These are phyloP conservation scores for Blastobotrys americana DNA, from an alignment of 805 yeast species.

Conservation along the genomic window DNA sequence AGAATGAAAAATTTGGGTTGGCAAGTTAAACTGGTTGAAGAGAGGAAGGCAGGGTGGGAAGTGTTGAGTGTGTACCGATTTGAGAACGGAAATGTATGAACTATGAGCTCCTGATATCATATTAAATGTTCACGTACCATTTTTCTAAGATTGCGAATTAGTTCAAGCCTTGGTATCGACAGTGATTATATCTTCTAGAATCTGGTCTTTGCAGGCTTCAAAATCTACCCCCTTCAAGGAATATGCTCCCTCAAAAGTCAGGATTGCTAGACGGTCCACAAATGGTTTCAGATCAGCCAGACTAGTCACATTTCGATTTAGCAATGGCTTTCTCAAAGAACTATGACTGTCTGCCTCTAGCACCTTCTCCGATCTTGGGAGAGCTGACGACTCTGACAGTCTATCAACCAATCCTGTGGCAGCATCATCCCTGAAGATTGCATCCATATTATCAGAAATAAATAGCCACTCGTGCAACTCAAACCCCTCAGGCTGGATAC, in stretches of 20 bases:
- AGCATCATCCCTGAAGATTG: constrained; percentile 38
- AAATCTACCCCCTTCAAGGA: constrained; percentile 40
- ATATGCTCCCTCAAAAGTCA: constrained; percentile 60
- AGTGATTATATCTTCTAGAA: constrained; percentile 48
- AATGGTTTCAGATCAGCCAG: constrained; percentile 50
- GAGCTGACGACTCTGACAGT: constrained; percentile 25
- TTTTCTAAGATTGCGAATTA: no score
- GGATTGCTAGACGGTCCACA: constrained; percentile 57
- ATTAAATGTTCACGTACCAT: no score
- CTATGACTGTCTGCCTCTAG: neutral
- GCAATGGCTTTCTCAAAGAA: constrained; percentile 24
- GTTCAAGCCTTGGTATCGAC: no score
- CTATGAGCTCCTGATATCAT: no score
- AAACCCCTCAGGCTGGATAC: constrained; percentile 69
- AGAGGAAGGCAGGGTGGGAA: constrained; percentile 94
- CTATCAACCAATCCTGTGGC: constrained; percentile 42
- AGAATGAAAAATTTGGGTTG: constrained; percentile 47
- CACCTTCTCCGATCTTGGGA: constrained; percentile 17
- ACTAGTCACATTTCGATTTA: constrained; percentile 30
- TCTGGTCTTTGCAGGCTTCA: constrained; percentile 47
- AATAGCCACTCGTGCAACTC: constrained; percentile 80
- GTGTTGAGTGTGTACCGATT: constrained; percentile 71
- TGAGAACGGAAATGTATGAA: no score
- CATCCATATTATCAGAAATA: constrained; percentile 59
- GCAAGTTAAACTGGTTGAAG: constrained; percentile 45